Conservation (phyloP, 805 yeast species). For the Suhomyces vadensis region DNA sequence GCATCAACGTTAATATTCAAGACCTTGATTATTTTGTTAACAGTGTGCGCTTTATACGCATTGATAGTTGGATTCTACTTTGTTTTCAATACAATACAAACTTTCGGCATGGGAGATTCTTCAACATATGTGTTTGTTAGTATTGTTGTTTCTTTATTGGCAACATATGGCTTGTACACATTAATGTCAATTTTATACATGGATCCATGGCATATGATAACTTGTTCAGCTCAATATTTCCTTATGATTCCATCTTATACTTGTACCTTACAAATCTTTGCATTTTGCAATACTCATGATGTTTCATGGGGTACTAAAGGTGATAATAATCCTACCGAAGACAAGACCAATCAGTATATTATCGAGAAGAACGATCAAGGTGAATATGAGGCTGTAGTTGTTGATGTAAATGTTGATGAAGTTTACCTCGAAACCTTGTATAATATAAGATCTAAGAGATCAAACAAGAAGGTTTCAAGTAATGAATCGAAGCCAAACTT, state of each 20-base stretch:
- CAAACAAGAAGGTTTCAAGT: conserved; percentile 50
- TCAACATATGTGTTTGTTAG: conserved; percentile 61
- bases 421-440: conserved; percentile 75
- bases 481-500: conserved; percentile 32
- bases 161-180: conserved; percentile 89
- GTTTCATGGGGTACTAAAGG: conserved; percentile 99
- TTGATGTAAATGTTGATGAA: conserved; percentile 81
- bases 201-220: conserved; percentile 95
- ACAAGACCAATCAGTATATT: conserved; percentile 76
- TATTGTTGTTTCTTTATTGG: conserved; percentile 77
- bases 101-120: conserved; percentile 41
- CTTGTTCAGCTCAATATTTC: conserved; percentile 87
- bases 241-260: conserved; percentile 88
- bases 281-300: conserved; percentile 97
- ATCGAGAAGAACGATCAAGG: conserved; percentile 80
- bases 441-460: conserved; percentile 70
- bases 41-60: conserved; percentile 80
- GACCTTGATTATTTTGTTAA: conserved; percentile 66
- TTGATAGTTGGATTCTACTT: conserved; percentile 80
- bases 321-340: conserved; percentile 66
- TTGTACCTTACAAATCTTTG: conserved; percentile 90
- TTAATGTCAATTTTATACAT: conserved; percentile 80
- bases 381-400: conserved; percentile 73
- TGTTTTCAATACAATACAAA: conserved; percentile 54
- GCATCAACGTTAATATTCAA: conserved; percentile 84